Percentiles rank a stretch among this genome's conserved stretches.
phyloP scores from a whole-genome alignment of 306 rosid genomes.

The Malus sylvestris region DNA sequence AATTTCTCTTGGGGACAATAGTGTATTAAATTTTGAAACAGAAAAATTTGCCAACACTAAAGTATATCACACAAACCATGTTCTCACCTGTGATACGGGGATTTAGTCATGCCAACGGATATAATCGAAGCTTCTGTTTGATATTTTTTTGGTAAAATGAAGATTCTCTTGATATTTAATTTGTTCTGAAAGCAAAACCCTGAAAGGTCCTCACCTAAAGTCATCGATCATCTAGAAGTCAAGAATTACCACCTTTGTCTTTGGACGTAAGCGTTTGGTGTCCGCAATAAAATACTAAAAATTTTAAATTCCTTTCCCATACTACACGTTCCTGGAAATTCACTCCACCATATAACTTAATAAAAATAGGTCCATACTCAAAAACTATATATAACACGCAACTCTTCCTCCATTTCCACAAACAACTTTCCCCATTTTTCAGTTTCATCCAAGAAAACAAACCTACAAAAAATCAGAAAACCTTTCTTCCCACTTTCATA shows the following conservation, averaged over 20 bases:
- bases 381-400: constrained; percentile 1
- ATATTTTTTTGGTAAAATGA: neutral
- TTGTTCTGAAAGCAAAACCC: neutral
- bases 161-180: neutral
- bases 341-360: neutral
- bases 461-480: neutral
- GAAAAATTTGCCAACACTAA: no score
- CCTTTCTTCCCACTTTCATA: neutral
- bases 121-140: neutral
- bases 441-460: neutral
- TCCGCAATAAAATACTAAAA: neutral
- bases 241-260: neutral
- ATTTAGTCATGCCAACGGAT: constrained; percentile 1
- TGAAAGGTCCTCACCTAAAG: neutral
- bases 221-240: constrained; percentile 14
- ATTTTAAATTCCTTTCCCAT: neutral
- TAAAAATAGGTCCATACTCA: neutral
- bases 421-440: neutral
- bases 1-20: no score
- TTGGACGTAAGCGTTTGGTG: neutral
- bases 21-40: no score
- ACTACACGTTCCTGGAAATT: neutral
- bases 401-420: neutral
- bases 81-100: neutral
- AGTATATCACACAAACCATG: neutral